Evolutionary conservation across 352 stramenopile species (phyloP), one percentile per base, ranked within the genome.

Genomic region (Phytophthora rubi): DNA sequence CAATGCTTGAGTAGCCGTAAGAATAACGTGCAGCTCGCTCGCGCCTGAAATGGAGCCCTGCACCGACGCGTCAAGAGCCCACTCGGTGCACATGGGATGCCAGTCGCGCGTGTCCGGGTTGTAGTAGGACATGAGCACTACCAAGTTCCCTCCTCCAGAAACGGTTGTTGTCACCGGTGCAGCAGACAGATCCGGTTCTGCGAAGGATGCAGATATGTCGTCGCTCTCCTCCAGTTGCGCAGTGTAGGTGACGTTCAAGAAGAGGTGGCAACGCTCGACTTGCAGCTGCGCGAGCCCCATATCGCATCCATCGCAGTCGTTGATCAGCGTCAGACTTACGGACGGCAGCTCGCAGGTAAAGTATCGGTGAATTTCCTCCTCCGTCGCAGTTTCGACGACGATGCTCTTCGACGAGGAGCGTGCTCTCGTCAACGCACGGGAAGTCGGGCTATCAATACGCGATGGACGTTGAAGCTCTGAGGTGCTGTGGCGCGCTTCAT

Each of bases 281-380:
- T 90, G 80, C 33, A 94, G 65, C 59, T 96, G 88, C 10, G 86
- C 68, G 10, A 96, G 83, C 2, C 87, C 87, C 86, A 96, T 96
- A 69, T 96, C 88, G 62, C 88, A 94, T 7, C 86, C 87, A 35
- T 94, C 87, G 61, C 88, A 94, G 68, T 96, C 88, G 47, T 96
- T 96, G 58, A 96, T 93, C 18, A 96, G 52, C 1, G 87, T 94
- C 51, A 96, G 59, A 28, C 74, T 78, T 65, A 95, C 82, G 4
- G 81, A 85, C 16, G 73, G 73, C 30, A 93, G 61, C 23, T 95
- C 85, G 30, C 82, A 89, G 23, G 88, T 94, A 47, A 94, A 85
- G 61, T 93, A 93, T 9, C 85, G 85, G 56, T 94, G 85, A 8
- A 91, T 74, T 59, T 95, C 86, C 12, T 71, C 53, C 23, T 68